Base-by-base conservation (phyloP, 371 early-diverging fungal species). In the Conidiobolus coronatus region DNA sequence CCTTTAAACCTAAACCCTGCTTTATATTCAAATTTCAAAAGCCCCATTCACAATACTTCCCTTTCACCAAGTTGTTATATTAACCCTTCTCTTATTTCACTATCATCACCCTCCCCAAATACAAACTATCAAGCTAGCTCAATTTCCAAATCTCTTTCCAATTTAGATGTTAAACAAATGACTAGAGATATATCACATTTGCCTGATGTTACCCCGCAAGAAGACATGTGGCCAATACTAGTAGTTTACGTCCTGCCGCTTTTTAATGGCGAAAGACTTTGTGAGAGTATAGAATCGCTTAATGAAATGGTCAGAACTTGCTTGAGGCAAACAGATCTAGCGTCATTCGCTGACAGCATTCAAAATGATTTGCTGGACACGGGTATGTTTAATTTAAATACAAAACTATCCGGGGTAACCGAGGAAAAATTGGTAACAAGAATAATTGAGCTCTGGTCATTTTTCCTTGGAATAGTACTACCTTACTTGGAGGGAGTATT, bases 401-500 rank as follows among this genome's bases (percentile, higher is more conserved):
- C 75, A 9, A 78, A 77, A 50, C 68, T 85, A 51, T 62, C 70
- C 36, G 70, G 71, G 38, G 79, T 77, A 3, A 72, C 71, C 1
- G 79, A 79, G 36, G 82, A 82, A 42, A 72, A 66, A 34, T 54
- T 83, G 40, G 62, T 75, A 18, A 70, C 69, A 29, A 72, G 85
- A 12, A 49, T 86, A 19, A 79, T 79, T 1, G 80, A 80, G 39
- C 72, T 80, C 24, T 89, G 89, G 89, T 76, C 76, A 2, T 81
- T 84, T 54, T 77, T 79, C 54, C 81, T 78, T 48, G 79, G 79
- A 0, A 79, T 79, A 36, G 84, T 84, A 1, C 58, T 86, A 36
- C 89, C 86, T 45, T 83, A 78, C 47, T 67, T 89, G 48, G 79
- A 86, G 52, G 86, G 80, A 1, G 85, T 81, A 11, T 86, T 88